Base-by-base conservation (phyloP, 1,284 basidiomycete species). In the Sporisorium iseilematis-ciliati region DNA sequence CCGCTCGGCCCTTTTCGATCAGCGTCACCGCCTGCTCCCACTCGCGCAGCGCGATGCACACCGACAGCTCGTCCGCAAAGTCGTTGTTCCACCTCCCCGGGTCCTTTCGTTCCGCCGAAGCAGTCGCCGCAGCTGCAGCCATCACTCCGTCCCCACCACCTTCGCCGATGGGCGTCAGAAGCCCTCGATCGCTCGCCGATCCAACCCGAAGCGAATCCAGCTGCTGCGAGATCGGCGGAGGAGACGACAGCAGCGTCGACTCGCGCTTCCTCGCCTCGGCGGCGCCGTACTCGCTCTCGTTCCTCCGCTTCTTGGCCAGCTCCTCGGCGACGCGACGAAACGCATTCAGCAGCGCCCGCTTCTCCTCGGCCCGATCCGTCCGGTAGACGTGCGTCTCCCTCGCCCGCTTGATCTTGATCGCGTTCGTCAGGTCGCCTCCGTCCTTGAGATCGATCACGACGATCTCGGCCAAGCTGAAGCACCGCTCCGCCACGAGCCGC, bases 321-420 rank as follows among this genome's bases (percentile, higher is more conserved):
- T 97, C 96, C 83, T 97, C 95, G 0, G 94, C 93, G 3, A 96
- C 92, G 78, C 93, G 92, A 33, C 94, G 90, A 86, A 98, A 95
- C 58, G 95, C 92, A 0, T 90, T 86, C 18, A 99, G 88, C 0
- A 99, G 87, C 6, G 89, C 88, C 84, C 93, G 94, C 88, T 99
- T 99, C 79, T 97, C 94, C 35, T 91, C 88, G 0, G 90, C 81
- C 7, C 89, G 89, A 67, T 95, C 92, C 1, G 93, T 93, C 38
- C 94, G 90, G 85, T 94, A 98, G 10, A 99, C 94, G 83, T 93
- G 92, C 2, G 92, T 93, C 86, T 98, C 96, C 85, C 96, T 96
- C 8, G 92, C 92, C 58, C 95, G 90, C 76, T 92, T 90, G 79
- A 99, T 91, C 88, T 98, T 98, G 89, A 99, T 92, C 1, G 97